Conservation (phyloP, 1,284 basidiomycete genomes). For the Chiua sp. region DNA sequence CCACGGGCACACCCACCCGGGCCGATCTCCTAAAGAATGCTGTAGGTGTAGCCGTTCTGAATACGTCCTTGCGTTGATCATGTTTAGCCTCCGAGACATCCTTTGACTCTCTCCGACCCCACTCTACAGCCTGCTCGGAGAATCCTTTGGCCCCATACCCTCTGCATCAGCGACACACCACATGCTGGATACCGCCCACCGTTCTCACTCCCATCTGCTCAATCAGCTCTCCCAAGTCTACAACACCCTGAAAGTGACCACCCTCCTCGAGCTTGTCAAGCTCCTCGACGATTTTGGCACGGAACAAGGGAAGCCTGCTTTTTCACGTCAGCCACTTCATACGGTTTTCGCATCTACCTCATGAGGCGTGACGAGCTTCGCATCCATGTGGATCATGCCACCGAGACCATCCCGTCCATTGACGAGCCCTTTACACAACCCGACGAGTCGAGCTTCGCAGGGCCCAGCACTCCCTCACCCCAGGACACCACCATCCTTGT, state of each 20-base stretch:
- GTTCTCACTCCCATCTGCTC: constrained; percentile 88
- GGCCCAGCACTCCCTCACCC: constrained; percentile 17
- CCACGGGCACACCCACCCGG: constrained; percentile 85
- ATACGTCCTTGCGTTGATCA: background rate
- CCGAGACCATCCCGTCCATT: constrained; percentile 86
- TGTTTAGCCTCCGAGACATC: constrained; percentile 78
- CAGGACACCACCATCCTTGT: constrained; percentile 47
- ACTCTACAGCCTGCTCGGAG: constrained; percentile 92
- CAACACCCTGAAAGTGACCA: constrained; percentile 83
- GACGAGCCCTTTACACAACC: constrained; percentile 70
- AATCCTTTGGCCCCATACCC: constrained; percentile 92
- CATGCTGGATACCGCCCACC: constrained; percentile 89
- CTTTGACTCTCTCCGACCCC: constrained; percentile 82
- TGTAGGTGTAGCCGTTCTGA: constrained; percentile 49
- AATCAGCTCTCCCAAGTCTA: constrained; percentile 96
- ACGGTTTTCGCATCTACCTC: constrained; percentile 56
- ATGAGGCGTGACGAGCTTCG: constrained; percentile 92
- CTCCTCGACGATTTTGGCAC: constrained; percentile 75
- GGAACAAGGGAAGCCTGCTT: constrained; percentile 76
- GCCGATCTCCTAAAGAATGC: constrained; percentile 87
- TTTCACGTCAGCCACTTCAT: too few species aligned
- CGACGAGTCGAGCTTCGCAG: constrained; percentile 43
- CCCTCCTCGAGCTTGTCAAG: constrained; percentile 77
- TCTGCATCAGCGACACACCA: constrained; percentile 48
- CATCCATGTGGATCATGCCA: constrained; percentile 91